phyloP scores from a whole-genome alignment of 495 filamentous ascomycete species.

The Sabuloglossum arenarium region DNA sequence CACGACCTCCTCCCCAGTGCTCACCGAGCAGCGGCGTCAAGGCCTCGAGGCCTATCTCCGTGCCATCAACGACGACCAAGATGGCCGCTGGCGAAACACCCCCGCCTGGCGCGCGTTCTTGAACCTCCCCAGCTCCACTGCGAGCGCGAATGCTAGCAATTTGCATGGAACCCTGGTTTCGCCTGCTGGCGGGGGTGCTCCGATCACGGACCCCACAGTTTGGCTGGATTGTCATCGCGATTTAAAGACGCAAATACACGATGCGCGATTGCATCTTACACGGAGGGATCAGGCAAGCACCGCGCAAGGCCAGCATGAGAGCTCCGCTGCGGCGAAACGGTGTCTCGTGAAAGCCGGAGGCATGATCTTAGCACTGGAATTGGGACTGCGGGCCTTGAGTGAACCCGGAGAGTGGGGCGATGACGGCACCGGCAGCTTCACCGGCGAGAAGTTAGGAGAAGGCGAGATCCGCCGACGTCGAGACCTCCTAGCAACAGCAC shows the following conservation, averaged over 20 bases:
- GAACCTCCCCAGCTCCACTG: slow-evolving; percentile 38
- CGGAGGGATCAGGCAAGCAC: slow-evolving; percentile 52
- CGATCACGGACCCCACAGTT: slow-evolving; percentile 50
- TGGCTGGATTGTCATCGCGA: slow-evolving; percentile 80
- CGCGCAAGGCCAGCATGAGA: slow-evolving; percentile 51
- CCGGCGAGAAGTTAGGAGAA: slow-evolving; percentile 37
- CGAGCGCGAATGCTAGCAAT: slow-evolving; percentile 14
- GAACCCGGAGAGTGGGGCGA: slow-evolving; percentile 8
- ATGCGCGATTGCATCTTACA: slow-evolving; percentile 55
- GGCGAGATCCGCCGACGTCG: slow-evolving; percentile 70
- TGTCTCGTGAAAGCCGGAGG: slow-evolving; percentile 53
- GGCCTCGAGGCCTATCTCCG: slow-evolving; percentile 66
- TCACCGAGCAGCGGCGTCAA: slow-evolving; percentile 59
- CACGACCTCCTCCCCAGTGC: slow-evolving; percentile 50
- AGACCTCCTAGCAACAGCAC: slow-evolving; percentile 56
- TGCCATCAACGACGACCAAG: slow-evolving; percentile 52
- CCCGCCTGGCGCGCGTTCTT: slow-evolving; percentile 72
- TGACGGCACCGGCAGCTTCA: slow-evolving; percentile 11
- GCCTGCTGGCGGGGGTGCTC: slow-evolving; percentile 20
- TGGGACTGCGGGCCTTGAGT: slow-evolving; percentile 38
- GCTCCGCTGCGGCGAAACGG: slow-evolving; percentile 60
- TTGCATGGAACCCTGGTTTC: slow-evolving; percentile 23
- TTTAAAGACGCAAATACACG: slow-evolving; percentile 63
- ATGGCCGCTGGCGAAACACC: slow-evolving; percentile 70
- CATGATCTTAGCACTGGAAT: slow-evolving; percentile 44